These are phyloP conservation scores for Dactylellina cionopaga DNA, from an alignment of 2,329 filamentous ascomycete species.

Conservation along the genomic window DNA sequence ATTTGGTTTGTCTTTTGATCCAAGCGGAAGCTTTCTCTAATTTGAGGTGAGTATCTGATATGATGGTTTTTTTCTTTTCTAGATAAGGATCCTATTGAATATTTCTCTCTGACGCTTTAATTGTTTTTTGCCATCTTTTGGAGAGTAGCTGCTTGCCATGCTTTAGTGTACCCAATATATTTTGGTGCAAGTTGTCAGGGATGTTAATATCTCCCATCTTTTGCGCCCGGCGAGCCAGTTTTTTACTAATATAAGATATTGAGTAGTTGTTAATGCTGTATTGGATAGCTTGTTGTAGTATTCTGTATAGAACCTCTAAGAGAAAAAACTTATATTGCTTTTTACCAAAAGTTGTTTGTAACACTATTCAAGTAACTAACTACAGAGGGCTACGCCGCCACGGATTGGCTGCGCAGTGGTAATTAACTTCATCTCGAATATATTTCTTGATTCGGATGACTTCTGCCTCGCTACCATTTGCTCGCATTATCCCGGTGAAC, in stretches of 20 bases:
- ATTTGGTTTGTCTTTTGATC: slow-evolving; percentile 4
- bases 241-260: slow-evolving; percentile 15
- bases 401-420: slow-evolving; percentile 21
- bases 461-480: slow-evolving; percentile 58
- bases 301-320: slow-evolving; percentile 60
- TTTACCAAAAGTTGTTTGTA: slow-evolving; percentile 61
- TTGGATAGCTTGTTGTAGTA: slow-evolving; percentile 55
- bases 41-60: neutral
- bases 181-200: slow-evolving; percentile 59
- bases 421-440: slow-evolving; percentile 68
- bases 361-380: slow-evolving; percentile 66
- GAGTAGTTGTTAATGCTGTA: slow-evolving; percentile 54
- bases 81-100: slow-evolving; percentile 2
- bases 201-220: slow-evolving; percentile 62
- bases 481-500: slow-evolving; percentile 63
- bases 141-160: neutral
- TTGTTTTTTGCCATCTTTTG: neutral
- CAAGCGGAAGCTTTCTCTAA: neutral
- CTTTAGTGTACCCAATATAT: neutral
- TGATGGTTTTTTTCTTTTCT: neutral
- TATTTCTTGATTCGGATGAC: slow-evolving; percentile 63
- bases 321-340: slow-evolving; percentile 52
- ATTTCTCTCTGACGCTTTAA: neutral
- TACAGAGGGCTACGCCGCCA: slow-evolving; percentile 67
- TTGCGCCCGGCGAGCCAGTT: slow-evolving; percentile 61